These are phyloP conservation scores for Cyclotella atomus DNA, from an alignment of 108 stramenopile genomes.

Conservation along the genomic window DNA sequence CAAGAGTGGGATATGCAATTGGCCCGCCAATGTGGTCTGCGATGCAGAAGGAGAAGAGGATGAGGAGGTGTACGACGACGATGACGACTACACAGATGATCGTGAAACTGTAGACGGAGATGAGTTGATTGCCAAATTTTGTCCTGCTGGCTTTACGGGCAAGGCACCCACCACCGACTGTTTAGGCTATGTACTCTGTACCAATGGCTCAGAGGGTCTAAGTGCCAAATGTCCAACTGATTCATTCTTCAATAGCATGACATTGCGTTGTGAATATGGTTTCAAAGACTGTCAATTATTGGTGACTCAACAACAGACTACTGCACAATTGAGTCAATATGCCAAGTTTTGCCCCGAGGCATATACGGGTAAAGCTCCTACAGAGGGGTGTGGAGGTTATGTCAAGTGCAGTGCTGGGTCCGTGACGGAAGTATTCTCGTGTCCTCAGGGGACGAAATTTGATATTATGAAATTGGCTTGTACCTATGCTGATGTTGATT, in stretches of 20 bases:
- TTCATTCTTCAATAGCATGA: slow-evolving; percentile 15
- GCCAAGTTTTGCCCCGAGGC: slow-evolving; percentile 7
- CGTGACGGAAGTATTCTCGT: neutral
- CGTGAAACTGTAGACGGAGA: neutral
- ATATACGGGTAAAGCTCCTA: slow-evolving; percentile 18
- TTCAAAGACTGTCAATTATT: slow-evolving; percentile 4
- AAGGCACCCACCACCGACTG: slow-evolving; percentile 17
- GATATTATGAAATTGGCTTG: slow-evolving; percentile 22
- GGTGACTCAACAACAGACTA: neutral
- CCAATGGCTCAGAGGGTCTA: slow-evolving; percentile 10
- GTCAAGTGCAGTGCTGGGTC: slow-evolving; percentile 1
- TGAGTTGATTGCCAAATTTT: neutral
- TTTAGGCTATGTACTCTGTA: slow-evolving; percentile 17
- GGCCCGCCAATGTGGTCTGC: slow-evolving; percentile 19
- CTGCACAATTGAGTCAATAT: neutral
- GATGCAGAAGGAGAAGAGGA: neutral
- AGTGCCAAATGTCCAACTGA: slow-evolving; percentile 8
- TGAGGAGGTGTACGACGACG: neutral
- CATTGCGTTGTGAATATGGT: neutral
- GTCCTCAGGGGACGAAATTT: slow-evolving; percentile 15
- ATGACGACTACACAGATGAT: neutral
- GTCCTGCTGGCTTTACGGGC: slow-evolving; percentile 12
- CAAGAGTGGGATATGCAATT: slow-evolving; percentile 19
- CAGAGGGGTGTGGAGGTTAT: slow-evolving; percentile 11
- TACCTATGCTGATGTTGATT: neutral